These are phyloP conservation scores for Globisporangium abappressorium DNA, from an alignment of 352 stramenopile genomes.

Conservation along the genomic window DNA sequence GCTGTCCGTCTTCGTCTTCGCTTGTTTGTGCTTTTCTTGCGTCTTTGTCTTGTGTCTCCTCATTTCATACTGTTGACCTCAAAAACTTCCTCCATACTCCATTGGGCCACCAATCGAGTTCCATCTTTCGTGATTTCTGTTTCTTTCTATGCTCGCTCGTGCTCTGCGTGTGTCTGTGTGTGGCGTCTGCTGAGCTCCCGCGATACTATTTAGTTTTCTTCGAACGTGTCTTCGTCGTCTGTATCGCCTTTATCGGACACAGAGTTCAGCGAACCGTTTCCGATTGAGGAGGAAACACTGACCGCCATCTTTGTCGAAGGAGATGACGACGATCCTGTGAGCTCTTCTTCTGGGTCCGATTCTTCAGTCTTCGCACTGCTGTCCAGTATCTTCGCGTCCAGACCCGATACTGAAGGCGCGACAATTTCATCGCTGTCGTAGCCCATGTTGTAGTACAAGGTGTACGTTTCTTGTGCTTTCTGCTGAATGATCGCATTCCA, in stretches of 20 bases:
- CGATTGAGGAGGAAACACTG: slow-evolving; percentile 5
- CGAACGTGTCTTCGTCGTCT: slow-evolving; percentile 23
- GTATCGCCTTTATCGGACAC: slow-evolving; percentile 11
- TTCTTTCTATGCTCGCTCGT: slow-evolving; percentile 8
- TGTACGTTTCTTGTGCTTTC: slow-evolving; percentile 84
- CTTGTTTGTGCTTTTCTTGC: slow-evolving; percentile 11
- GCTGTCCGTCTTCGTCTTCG: background rate
- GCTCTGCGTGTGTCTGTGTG: background rate
- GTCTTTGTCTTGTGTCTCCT: background rate
- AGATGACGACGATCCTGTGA: background rate
- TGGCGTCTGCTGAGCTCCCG: background rate
- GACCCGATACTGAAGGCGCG: slow-evolving; percentile 11
- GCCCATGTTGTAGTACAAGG: slow-evolving; percentile 89
- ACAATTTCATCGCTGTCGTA: slow-evolving; percentile 75
- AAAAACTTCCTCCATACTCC: slow-evolving; percentile 19
- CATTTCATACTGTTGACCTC: slow-evolving; percentile 7
- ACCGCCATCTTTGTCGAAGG: background rate
- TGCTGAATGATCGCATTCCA: slow-evolving; percentile 87
- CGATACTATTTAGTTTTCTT: slow-evolving; percentile 14
- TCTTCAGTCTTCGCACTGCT: slow-evolving; percentile 56
- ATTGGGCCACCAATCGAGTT: slow-evolving; percentile 8
- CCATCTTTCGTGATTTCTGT: background rate
- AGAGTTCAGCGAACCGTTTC: background rate
- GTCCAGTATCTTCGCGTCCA: slow-evolving; percentile 43
- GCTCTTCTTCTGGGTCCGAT: slow-evolving; percentile 48